Evolutionary conservation across 495 filamentous ascomycete genomes (phyloP).

Genomic region (Neurospora sp.): DNA sequence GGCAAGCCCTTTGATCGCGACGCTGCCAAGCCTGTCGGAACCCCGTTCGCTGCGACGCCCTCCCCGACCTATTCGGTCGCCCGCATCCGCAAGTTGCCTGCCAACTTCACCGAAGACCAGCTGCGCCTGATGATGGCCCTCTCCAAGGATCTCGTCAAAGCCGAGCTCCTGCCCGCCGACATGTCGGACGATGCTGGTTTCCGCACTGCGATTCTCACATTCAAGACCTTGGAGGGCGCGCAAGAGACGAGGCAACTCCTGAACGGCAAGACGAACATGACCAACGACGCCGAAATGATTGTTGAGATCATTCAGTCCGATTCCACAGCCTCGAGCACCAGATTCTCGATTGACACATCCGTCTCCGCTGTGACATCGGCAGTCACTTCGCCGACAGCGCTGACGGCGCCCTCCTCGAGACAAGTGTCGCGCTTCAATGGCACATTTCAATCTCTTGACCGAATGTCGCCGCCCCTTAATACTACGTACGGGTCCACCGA

Average conservation of each 20-base stretch:
- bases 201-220: constrained; percentile 64
- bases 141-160: constrained; percentile 68
- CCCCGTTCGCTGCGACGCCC: constrained; percentile 39
- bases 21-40: constrained; percentile 40
- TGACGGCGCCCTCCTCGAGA: constrained; percentile 49
- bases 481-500: constrained; percentile 47
- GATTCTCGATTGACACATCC: constrained; percentile 28
- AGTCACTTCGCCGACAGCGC: constrained; percentile 35
- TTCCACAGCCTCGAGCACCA: constrained; percentile 19
- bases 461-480: constrained; percentile 54
- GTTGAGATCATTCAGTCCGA: constrained; percentile 57
- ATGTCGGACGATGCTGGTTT: constrained; percentile 62
- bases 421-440: constrained; percentile 70
- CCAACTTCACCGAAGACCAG: constrained; percentile 59
- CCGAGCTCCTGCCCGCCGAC: constrained; percentile 59
- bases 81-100: constrained; percentile 67
- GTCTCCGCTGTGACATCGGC: constrained; percentile 16
- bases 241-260: constrained; percentile 67
- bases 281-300: constrained; percentile 66
- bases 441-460: constrained; percentile 63
- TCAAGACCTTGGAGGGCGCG: constrained; percentile 60
- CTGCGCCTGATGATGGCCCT: constrained; percentile 77
- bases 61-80: constrained; percentile 21
- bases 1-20: constrained; percentile 31
- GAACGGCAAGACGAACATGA: constrained; percentile 67